phyloP scores from a whole-genome alignment of 2,329 filamentous ascomycete genomes.

The Lizonia empirigonia region DNA sequence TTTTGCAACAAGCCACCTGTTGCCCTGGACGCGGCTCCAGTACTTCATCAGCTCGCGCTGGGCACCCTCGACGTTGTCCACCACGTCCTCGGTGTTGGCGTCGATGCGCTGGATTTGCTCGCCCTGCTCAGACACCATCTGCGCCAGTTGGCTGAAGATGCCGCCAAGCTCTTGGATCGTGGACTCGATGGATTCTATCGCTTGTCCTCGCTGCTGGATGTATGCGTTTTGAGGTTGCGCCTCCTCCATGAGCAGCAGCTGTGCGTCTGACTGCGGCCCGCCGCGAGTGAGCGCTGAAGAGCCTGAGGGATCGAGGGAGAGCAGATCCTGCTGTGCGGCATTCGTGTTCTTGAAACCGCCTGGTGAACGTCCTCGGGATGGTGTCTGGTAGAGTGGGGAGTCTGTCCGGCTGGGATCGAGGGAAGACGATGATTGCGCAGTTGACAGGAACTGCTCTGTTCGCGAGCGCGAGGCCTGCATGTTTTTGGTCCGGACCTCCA shows the following conservation, averaged over 20 bases:
- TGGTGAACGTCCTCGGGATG: conserved; percentile 65
- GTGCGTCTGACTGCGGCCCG: conserved; percentile 74
- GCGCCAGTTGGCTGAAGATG: conserved; percentile 91
- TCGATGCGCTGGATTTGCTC: conserved; percentile 98
- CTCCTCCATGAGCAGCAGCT: conserved; percentile 87
- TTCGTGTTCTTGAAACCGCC: conserved; percentile 54
- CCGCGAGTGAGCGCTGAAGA: conserved; percentile 52
- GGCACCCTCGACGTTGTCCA: conserved; percentile 97
- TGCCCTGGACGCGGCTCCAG: conserved; percentile 91
- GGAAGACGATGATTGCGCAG: conserved; percentile 69
- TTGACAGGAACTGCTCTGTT: conserved; percentile 95
- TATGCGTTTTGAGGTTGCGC: conserved; percentile 85
- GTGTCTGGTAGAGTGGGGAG: conserved; percentile 84
- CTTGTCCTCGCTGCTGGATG: conserved; percentile 90
- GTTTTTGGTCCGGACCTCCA: conserved; percentile 96
- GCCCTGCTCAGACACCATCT: conserved; percentile 96
- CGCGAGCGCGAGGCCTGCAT: conserved; percentile 91
- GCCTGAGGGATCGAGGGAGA: conserved; percentile 77
- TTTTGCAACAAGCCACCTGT: conserved; percentile 88
- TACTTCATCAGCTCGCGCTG: conserved; percentile 96
- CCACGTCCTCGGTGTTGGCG: conserved; percentile 95
- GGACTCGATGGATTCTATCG: conserved; percentile 94
- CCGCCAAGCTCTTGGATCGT: conserved; percentile 91
- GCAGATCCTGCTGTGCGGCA: conserved; percentile 64
- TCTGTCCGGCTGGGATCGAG: conserved; percentile 73